phyloP scores from a whole-genome alignment of 148 eudicot genomes.

The Silene latifolia region DNA sequence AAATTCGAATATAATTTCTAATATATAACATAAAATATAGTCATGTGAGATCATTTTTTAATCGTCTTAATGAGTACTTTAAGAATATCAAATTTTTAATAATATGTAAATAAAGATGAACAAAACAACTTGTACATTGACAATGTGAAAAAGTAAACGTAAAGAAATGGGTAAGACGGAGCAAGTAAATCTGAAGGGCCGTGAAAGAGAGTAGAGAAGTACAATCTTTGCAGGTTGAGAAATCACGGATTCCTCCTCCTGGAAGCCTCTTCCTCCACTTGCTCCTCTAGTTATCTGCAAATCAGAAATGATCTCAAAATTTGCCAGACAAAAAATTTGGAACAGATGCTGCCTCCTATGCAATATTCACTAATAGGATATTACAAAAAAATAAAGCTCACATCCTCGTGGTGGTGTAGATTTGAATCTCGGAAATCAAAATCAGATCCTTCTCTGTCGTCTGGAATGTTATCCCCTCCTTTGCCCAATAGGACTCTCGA shows the following conservation, averaged over 20 bases:
- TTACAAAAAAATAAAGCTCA: conserved; percentile 28
- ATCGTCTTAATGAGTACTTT: too few species aligned
- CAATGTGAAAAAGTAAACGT: too few species aligned
- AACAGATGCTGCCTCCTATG: neutral
- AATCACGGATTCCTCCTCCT: conserved; percentile 37
- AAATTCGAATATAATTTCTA: too few species aligned
- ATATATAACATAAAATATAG: too few species aligned
- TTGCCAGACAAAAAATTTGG: conserved; percentile 11
- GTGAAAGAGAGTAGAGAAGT: conserved; percentile 14
- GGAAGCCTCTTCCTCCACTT: conserved; percentile 26
- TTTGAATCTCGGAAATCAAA: conserved; percentile 26
- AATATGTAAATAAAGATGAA: too few species aligned
- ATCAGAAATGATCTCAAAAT: conserved; percentile 22
- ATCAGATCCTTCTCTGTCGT: conserved; percentile 30
- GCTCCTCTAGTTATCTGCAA: conserved; percentile 26
- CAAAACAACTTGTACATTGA: too few species aligned
- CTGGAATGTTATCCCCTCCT: conserved; percentile 31
- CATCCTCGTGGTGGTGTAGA: conserved; percentile 42
- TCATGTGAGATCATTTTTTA: too few species aligned
- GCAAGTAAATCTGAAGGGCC: neutral
- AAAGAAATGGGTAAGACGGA: too few species aligned
- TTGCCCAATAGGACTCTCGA: conserved; percentile 48
- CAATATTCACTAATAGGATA: neutral
- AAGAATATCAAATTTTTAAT: too few species aligned
- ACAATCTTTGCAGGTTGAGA: conserved; percentile 50